phyloP scores from a whole-genome alignment of 805 yeast species.

The Myxozyma mucilagina region DNA sequence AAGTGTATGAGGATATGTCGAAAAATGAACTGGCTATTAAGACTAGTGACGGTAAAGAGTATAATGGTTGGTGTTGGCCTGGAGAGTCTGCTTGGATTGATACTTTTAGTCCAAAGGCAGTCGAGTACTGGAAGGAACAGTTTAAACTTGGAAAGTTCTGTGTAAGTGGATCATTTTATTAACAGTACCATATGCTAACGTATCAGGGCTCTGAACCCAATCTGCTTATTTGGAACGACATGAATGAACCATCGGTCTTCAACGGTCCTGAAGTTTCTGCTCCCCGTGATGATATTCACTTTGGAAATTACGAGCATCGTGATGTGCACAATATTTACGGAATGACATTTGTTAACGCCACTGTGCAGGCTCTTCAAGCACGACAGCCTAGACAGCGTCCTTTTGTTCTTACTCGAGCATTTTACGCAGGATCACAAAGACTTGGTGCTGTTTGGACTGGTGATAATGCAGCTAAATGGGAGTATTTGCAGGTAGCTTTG shows the following conservation, averaged over 20 bases:
- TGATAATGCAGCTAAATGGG: constrained; percentile 94
- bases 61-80: constrained; percentile 95
- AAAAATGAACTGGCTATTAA: constrained; percentile 50
- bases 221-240: constrained; percentile 91
- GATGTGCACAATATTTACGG: constrained; percentile 89
- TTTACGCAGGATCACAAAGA: constrained; percentile 87
- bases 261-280: constrained; percentile 92
- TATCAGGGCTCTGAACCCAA: constrained; percentile 50
- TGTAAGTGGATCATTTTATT: constrained; percentile 5
- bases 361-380: constrained; percentile 61
- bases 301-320: constrained; percentile 84
- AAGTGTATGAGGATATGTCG: constrained; percentile 56
- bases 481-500: constrained; percentile 70
- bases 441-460: constrained; percentile 98
- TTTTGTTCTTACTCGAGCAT: constrained; percentile 82
- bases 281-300: constrained; percentile 77
- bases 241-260: constrained; percentile 96
- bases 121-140: constrained; percentile 58
- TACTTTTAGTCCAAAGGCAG: constrained; percentile 65
- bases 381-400: constrained; percentile 63
- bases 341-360: constrained; percentile 73
- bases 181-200: not conserved
- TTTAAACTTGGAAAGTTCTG: constrained; percentile 48
- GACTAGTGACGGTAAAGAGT: constrained; percentile 51
- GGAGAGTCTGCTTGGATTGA: constrained; percentile 96